These are phyloP conservation scores for Colletotrichum melonis DNA, from an alignment of 2,329 filamentous ascomycete species.

Conservation along the genomic window DNA sequence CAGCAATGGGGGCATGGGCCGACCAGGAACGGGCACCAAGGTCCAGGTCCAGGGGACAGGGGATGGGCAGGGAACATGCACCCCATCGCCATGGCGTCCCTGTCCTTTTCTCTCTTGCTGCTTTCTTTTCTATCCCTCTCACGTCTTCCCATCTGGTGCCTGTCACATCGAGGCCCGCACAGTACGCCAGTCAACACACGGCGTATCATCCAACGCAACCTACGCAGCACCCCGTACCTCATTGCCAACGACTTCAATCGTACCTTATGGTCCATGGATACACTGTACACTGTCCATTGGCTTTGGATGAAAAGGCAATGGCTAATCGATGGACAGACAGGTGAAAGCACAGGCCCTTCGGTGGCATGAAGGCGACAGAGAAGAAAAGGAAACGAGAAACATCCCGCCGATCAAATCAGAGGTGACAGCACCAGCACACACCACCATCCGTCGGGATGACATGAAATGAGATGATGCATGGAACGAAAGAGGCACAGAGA, in stretches of 20 bases:
- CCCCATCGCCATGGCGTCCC: background rate
- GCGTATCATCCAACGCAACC: background rate
- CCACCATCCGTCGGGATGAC: background rate
- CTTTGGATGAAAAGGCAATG: background rate
- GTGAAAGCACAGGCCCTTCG: background rate
- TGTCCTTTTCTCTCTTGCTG: background rate
- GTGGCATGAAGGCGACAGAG: background rate
- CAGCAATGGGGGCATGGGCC: background rate
- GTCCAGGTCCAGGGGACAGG: background rate
- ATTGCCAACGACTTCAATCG: no score
- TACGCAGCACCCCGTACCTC: background rate
- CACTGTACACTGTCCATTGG: background rate
- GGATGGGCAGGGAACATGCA: background rate
- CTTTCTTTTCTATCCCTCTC: background rate
- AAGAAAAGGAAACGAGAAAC: background rate
- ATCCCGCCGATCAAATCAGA: background rate
- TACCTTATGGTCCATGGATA: no score
- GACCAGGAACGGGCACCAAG: background rate
- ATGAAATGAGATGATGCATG: conserved; percentile 28
- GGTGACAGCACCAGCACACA: background rate
- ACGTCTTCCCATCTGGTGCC: background rate
- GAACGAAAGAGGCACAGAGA: background rate
- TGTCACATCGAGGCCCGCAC: background rate
- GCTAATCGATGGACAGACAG: background rate
- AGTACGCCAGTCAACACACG: background rate